A percentile compares a stretch with the other conserved stretches of the same genome.
Evolutionary conservation across 106 monocot species (phyloP).

Genomic region (Apostasia ramifera): DNA sequence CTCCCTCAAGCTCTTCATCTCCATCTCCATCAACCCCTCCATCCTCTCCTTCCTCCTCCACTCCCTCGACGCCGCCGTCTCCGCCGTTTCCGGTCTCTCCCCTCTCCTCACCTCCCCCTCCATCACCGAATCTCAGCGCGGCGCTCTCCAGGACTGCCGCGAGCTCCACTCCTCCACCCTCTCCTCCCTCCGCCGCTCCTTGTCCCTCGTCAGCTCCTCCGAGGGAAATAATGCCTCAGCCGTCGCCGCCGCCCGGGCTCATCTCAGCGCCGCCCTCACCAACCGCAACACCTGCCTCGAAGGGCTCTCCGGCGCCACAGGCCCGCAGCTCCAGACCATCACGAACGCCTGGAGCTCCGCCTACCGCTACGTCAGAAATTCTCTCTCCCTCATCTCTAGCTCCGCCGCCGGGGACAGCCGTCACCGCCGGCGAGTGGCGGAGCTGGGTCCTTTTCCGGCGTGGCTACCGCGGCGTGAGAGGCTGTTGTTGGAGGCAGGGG

Average conservation of each 20-base stretch:
- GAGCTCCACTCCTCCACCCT: constrained; percentile 61
- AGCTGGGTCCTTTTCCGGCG: constrained; percentile 9
- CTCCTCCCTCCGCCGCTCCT: constrained; percentile 41
- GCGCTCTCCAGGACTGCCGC: constrained; percentile 65
- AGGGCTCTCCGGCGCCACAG: constrained; percentile 38
- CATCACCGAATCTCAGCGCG: constrained; percentile 32
- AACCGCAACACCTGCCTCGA: constrained; percentile 80
- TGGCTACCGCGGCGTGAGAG: constrained; percentile 29
- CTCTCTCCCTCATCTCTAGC: constrained; percentile 38
- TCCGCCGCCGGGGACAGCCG: neutral
- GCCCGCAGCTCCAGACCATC: constrained; percentile 15
- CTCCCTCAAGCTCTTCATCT: constrained; percentile 48
- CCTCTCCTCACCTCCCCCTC: constrained; percentile 7
- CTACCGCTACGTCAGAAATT: constrained; percentile 45
- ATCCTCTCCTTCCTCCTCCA: constrained; percentile 29
- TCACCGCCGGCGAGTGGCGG: constrained; percentile 10
- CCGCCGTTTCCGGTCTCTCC: constrained; percentile 29
- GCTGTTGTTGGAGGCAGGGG: constrained; percentile 33
- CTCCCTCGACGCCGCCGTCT: constrained; percentile 35
- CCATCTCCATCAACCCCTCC: constrained; percentile 31
- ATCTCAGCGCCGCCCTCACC: constrained; percentile 69
- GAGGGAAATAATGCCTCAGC: neutral
- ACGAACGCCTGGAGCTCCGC: constrained; percentile 17
- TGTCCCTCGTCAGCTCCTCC: constrained; percentile 21
- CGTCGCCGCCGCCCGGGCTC: constrained; percentile 33